phyloP scores from a whole-genome alignment of 2,329 filamentous ascomycete genomes.

The Alternaria viburni region DNA sequence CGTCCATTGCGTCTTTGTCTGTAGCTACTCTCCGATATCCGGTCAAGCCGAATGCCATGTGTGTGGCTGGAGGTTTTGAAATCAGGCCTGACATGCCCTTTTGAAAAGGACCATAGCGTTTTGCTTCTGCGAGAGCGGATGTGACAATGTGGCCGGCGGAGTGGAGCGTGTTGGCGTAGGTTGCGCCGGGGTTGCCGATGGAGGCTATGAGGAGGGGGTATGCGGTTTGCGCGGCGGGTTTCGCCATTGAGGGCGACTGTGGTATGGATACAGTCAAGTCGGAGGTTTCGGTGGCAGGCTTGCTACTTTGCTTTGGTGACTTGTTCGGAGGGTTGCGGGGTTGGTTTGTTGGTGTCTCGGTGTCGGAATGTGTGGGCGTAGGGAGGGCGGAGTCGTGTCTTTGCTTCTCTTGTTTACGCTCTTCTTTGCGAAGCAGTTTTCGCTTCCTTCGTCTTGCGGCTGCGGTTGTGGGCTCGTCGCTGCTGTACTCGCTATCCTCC shows the following conservation, averaged over 20 bases:
- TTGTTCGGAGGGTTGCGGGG: slow-evolving; percentile 24
- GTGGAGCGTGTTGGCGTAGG: slow-evolving; percentile 79
- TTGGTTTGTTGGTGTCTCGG: slow-evolving; percentile 9
- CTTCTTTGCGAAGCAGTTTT: slow-evolving; percentile 38
- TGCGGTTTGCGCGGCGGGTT: slow-evolving; percentile 33
- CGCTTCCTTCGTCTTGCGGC: slow-evolving; percentile 17
- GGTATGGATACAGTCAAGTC: neutral
- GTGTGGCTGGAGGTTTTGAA: slow-evolving; percentile 32
- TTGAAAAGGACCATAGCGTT: slow-evolving; percentile 39
- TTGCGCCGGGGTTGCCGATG: slow-evolving; percentile 77
- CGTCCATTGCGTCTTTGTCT: slow-evolving; percentile 32
- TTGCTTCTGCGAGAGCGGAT: slow-evolving; percentile 42
- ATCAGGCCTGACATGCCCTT: slow-evolving; percentile 40
- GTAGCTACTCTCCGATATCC: slow-evolving; percentile 25
- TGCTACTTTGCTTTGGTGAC: slow-evolving; percentile 10
- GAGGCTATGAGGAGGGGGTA: slow-evolving; percentile 76
- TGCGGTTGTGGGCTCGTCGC: slow-evolving; percentile 3
- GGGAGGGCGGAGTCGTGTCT: slow-evolving; percentile 12
- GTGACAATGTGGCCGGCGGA: slow-evolving; percentile 85
- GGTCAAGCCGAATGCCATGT: slow-evolving; percentile 52
- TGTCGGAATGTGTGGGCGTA: slow-evolving; percentile 30
- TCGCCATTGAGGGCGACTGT: slow-evolving; percentile 16
- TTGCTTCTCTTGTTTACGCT: slow-evolving; percentile 29
- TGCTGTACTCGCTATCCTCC: slow-evolving; percentile 5
- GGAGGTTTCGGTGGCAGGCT: neutral